These are phyloP conservation scores for Alternaria dauci DNA, from an alignment of 2,329 filamentous ascomycete species.

Conservation along the genomic window DNA sequence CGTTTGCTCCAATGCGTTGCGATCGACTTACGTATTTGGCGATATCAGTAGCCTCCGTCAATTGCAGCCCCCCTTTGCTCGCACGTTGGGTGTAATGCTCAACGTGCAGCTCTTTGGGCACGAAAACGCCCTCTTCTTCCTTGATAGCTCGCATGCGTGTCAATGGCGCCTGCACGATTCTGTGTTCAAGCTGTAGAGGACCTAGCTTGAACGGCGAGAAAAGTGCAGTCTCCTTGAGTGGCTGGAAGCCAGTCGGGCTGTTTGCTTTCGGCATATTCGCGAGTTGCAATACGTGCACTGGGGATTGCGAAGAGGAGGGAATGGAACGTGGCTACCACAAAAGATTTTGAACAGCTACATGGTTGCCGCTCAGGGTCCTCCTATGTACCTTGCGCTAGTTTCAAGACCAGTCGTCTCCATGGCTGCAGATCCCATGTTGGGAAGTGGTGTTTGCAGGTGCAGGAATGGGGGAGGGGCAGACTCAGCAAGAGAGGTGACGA, in stretches of 20 bases:
- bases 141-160: constrained; percentile 59
- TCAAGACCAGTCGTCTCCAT: constrained; percentile 13
- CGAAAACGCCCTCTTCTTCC: constrained; percentile 57
- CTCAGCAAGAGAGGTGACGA: constrained; percentile 12
- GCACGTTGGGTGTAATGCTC: constrained; percentile 66
- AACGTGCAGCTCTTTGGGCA: constrained; percentile 55
- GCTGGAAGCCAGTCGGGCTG: constrained; percentile 39
- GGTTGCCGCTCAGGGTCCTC: constrained; percentile 24
- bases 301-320: neutral
- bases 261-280: constrained; percentile 44
- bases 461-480: constrained; percentile 39
- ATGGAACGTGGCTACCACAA: constrained; percentile 1
- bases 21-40: constrained; percentile 39
- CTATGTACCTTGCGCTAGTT: constrained; percentile 41
- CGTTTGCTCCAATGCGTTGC: neutral
- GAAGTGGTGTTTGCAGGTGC: constrained; percentile 31
- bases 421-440: constrained; percentile 29
- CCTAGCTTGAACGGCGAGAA: constrained; percentile 47
- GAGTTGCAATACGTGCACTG: constrained; percentile 1
- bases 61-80: constrained; percentile 64
- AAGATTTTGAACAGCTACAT: constrained; percentile 16
- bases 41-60: constrained; percentile 64
- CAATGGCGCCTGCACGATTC: constrained; percentile 51
- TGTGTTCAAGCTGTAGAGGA: constrained; percentile 49
- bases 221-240: constrained; percentile 42